Base-by-base conservation (phyloP, 2,329 filamentous ascomycete genomes). In the Fusarium ambrosium region DNA sequence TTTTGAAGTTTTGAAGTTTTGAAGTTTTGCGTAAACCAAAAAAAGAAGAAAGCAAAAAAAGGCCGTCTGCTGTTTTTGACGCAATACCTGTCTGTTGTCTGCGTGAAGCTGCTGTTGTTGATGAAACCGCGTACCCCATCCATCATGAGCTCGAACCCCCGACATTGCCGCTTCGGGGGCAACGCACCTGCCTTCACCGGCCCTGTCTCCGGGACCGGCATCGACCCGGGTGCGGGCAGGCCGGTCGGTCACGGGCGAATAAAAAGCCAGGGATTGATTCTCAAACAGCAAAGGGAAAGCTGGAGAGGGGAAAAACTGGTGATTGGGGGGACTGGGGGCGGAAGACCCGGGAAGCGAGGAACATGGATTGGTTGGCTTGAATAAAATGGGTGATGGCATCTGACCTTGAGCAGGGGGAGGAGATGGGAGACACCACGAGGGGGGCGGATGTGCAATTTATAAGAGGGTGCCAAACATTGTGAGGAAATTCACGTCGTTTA, bases 371-470 rank as follows among this genome's bases (percentile, higher is more conserved):
- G 64, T 48, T 29, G 64, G 48, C 20, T 29, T 51, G 53, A 56
- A 24, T 53, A 51, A 36, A 70, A 64, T 41, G 59, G 13, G 45
- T 48, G 36, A 64, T 72, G 65, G 59, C 72, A 67, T 75, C 68
- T 64, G 62, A 64, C 36, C 45, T 51, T 22, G 11, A 45, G 51
- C 39, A 53, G 32, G 51, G 51, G 37, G n/a, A 58, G 27, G 27
- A 22, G n/a, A 48, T 22, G 41, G 39, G 29, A 45, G 22, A 64
- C 22, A 18, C 22, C n/a, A 61, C 56, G 56, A 45, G 56, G 45
- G 45, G 45, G 45, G 16, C 24, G 48, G 48, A 32, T 32, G 16
- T 51, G 48, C 48, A n/a, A 18, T 29, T 53, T 53, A 53, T 53
- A 53, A 53, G 16, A 53, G 24, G 48, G 48, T 60, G 53, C n/a